These are phyloP conservation scores for Mortierella sp. DNA, from an alignment of 371 early-diverging fungal species.

Conservation along the genomic window DNA sequence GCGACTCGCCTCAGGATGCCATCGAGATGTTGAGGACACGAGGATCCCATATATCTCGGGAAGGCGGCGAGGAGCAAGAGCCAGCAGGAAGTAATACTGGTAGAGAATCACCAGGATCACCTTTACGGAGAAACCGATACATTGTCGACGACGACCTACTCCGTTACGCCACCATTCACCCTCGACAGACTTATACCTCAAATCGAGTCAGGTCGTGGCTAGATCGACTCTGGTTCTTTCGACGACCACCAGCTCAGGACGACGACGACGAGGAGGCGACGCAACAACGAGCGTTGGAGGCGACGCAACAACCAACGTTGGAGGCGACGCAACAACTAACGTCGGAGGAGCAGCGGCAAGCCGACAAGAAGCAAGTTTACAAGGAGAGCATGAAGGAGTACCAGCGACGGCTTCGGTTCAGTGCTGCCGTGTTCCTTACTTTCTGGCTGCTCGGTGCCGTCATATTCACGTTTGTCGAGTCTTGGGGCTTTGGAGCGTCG, in stretches of 20 bases:
- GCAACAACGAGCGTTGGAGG: too few relatives aligned
- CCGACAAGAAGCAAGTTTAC: conserved; percentile 23
- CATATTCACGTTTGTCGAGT: conserved; percentile 36
- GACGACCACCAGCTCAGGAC: background rate
- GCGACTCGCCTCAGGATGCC: background rate
- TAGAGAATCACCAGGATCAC: background rate
- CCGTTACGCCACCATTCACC: conserved; percentile 6
- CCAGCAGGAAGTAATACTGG: background rate
- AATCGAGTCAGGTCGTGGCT: background rate
- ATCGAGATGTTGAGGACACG: background rate
- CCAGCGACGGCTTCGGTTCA: conserved; percentile 23
- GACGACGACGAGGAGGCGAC: too few relatives aligned
- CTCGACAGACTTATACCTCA: background rate
- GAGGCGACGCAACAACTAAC: background rate
- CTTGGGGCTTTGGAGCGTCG: conserved; percentile 36
- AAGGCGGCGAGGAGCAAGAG: too few relatives aligned
- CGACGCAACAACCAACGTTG: too few relatives aligned
- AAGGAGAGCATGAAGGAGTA: conserved; percentile 42
- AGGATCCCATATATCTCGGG: background rate
- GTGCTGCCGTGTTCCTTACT: conserved; percentile 21
- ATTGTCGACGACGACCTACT: background rate
- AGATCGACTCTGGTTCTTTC: background rate
- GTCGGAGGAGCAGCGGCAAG: conserved; percentile 23
- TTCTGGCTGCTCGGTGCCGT: conserved; percentile 48
- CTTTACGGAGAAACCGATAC: background rate